Base-by-base conservation (phyloP, 805 yeast species). In the Kuraishia borneana region DNA sequence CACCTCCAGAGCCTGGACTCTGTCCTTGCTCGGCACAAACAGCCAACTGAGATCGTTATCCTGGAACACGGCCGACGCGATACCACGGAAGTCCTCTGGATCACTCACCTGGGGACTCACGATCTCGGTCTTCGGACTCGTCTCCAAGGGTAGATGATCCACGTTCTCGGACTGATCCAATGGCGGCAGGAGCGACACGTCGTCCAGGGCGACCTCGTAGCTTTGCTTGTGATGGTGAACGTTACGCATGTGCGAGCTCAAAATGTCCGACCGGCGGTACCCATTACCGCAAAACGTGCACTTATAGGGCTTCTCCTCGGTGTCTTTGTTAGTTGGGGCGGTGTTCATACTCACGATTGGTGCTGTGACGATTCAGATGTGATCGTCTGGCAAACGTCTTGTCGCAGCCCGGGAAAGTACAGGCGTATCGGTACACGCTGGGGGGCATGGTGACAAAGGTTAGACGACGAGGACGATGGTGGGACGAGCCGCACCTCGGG, bases 1-100 rank as follows among this genome's bases (percentile, higher is more conserved):
- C 10, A 7, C 23, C 9, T 7, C 23, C 7, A 21, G 9, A 7
- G 23, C 23, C 10, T 10, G 7, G 9, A 21, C 23, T 21, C 23
- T 7, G 23, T 21, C 23, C 9, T 7, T 21, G 23, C 9, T 21
- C 10, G 23, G 23, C 32, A n/a, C 39, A 37, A 48, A 47, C 16
- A 48, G 44, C 53, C 53, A 47, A 16, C 48, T 36, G 19, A 48
- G 33, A 36, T 45, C 46, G 21, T 43, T 36, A n/a, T 42, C 40
- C 26, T 36, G 43, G 30, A 47, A 44, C 9, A 39, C n/a, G 20
- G 36, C 32, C 5, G 40, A 32, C 7, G 34, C 32, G 8, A 39
- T 31, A 18, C 31, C 29, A 19, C 32, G 21, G 30, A 34, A 35
- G 28, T 25, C 28, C 21, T 34, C 31, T 18, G 31, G 30, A 16